Base-by-base conservation (phyloP, 768 basidiomycete genomes). In the Austroboletus eburneus region DNA sequence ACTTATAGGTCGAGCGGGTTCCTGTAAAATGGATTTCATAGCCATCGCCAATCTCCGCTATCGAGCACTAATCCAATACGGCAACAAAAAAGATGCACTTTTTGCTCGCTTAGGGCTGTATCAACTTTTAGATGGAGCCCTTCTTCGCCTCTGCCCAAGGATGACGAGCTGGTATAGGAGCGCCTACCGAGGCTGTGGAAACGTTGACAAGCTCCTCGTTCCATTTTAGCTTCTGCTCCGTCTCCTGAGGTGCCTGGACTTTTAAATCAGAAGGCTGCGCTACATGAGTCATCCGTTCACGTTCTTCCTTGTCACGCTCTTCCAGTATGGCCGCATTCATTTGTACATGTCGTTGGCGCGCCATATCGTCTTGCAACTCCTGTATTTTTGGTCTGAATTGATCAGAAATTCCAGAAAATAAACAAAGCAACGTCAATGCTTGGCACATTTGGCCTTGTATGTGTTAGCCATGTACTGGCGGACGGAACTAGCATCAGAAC, bases 381-480 rank as follows among this genome's bases (percentile, higher is more conserved):
- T n/a, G n/a, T n/a, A n/a, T n/a, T n/a, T n/a, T n/a, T n/a, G n/a
- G n/a, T 70, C 62, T 88, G 34, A 1, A 13, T 4, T 29, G 39
- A 10, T 3, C 3, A 14, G 21, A 35, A 20, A 21, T 27, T 24
- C 14, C 16, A 42, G n/a, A 34, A 34, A 9, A 41, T 21, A 30
- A 37, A 39, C 16, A 34, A 44, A 14, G 17, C 23, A 46, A 36
- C 46, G 27, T 85, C 73, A 16, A 82, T 53, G 0, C 76, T 78
- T 0, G 86, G 86, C 3, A 85, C 75, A 42, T 77, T 57, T 2
- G 51, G 57, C 5, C 86, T 75, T 4, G 85, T 87, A 53, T 87
- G 83, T 7, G 84, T 78, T 6, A 88, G 64, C 86, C 86, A 88
- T 89, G 86, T 16, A 84, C 85, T 87, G n/a, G n/a, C n/a, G 54